Evolutionary conservation across 495 filamentous ascomycete genomes (phyloP), one percentile per base, ranked within the genome.

Genomic region (Xylaria sp.): DNA sequence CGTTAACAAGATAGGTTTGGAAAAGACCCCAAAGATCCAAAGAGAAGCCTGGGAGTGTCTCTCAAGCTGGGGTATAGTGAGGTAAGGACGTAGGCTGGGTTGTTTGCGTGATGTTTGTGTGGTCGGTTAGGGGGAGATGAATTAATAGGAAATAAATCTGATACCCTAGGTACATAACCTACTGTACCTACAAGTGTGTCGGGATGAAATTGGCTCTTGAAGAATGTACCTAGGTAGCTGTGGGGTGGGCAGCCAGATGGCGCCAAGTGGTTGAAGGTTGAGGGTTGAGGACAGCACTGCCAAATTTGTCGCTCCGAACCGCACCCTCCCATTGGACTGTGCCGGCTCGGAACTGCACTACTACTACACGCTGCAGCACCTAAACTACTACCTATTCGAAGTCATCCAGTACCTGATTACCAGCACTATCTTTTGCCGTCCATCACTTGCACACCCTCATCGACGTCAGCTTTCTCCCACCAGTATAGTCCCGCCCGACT

Each of bases 181-280:
- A n/a, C n/a, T n/a, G n/a, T n/a, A n/a, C n/a, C n/a, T n/a, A n/a
- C n/a, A n/a, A n/a, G n/a, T n/a, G n/a, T n/a, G n/a, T n/a, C n/a
- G n/a, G n/a, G n/a, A n/a, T n/a, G n/a, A n/a, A n/a, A n/a, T n/a
- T n/a, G n/a, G n/a, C n/a, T n/a, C n/a, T n/a, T n/a, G n/a, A n/a
- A n/a, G n/a, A n/a, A n/a, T 37, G 35, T 37, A 37, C 35, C 35
- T 37, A 8, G n/a, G 24, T 11, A 53, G 17, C 31, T 67, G 64
- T 67, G 63, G 63, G 24, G 63, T 46, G 6, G 31, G 41, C n/a
- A 50, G 53, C 40, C 67, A 69, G 67, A 40, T 69, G 67, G 53
- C 55, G 7, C 21, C 66, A 61, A 26, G 52, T 59, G 66, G 35
- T 29, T 0, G 19, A 33, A 52, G 12, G 26, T 55, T 55, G 5